Percentiles rank a stretch among this genome's conserved stretches.
phyloP scores from a whole-genome alignment of 108 stramenopile genomes.

The Fistulifera solaris region DNA sequence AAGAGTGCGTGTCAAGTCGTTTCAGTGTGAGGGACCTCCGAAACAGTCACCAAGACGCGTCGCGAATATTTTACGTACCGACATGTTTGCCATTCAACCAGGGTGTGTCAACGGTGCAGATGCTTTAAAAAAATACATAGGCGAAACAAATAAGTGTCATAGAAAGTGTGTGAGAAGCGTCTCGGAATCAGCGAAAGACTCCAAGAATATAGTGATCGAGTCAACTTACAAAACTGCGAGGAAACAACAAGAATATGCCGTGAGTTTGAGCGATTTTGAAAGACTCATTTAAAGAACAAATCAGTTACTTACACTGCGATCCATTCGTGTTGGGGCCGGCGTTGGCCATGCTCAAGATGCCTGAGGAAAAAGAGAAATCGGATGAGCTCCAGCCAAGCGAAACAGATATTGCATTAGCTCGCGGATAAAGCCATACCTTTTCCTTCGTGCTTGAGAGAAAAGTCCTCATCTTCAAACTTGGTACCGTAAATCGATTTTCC shows the following conservation, averaged over 20 bases:
- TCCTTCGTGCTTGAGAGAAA: conserved; percentile 83
- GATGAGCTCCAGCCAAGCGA: neutral
- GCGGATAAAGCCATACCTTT: conserved; percentile 10
- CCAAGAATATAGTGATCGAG: no score
- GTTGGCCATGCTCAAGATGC: conserved; percentile 93
- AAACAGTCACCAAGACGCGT: no score
- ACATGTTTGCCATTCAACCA: conserved; percentile 97
- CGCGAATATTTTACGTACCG: no score
- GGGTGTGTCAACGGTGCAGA: conserved; percentile 87
- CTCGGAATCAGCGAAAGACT: no score
- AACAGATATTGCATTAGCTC: no score
- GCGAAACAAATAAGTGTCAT: conserved; percentile 43
- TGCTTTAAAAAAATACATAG: conserved; percentile 28
- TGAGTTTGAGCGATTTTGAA: neutral
- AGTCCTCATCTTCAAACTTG: conserved; percentile 96
- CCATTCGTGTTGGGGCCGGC: conserved; percentile 93
- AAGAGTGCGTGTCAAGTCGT: no score
- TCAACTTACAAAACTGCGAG: neutral
- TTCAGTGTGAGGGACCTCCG: no score
- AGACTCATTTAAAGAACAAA: neutral
- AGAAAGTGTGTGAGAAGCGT: neutral
- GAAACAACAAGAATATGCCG: neutral
- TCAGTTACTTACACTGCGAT: conserved; percentile 15
- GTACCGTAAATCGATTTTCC: conserved; percentile 92
- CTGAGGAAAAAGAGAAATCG: conserved; percentile 25